Conservation (phyloP, 2,329 filamentous ascomycete genomes). For the Pseudogymnoascus pannorum region DNA sequence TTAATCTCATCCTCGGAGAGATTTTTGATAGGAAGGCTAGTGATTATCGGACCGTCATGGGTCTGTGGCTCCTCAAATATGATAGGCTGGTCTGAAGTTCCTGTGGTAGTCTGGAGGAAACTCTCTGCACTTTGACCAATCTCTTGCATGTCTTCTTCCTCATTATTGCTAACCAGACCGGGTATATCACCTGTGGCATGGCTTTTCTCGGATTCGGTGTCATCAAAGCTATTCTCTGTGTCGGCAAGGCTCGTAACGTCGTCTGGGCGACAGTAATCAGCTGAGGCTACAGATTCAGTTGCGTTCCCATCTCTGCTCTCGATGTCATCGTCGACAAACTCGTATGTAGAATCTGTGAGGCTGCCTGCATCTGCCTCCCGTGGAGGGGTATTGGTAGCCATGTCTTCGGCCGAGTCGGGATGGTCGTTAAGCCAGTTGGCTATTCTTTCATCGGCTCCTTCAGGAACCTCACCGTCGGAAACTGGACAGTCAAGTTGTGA, state of each 20-base stretch:
- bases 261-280: slow-evolving; percentile 28
- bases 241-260: slow-evolving; percentile 30
- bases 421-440: slow-evolving; percentile 25
- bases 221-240: slow-evolving; percentile 28
- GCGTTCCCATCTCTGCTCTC: slow-evolving; percentile 29
- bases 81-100: slow-evolving; percentile 32
- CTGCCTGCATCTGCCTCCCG: slow-evolving; percentile 24
- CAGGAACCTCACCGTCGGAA: slow-evolving; percentile 13
- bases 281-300: slow-evolving; percentile 30
- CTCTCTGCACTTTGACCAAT: slow-evolving; percentile 25
- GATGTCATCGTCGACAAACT: slow-evolving; percentile 30
- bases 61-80: slow-evolving; percentile 38
- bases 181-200: slow-evolving; percentile 16
- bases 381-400: slow-evolving; percentile 15
- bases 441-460: slow-evolving; percentile 21
- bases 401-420: slow-evolving; percentile 21
- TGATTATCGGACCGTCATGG: slow-evolving; percentile 20
- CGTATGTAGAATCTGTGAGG: slow-evolving; percentile 28
- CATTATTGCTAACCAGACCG: slow-evolving; percentile 20
- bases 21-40: slow-evolving; percentile 30
- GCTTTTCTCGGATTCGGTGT: slow-evolving; percentile 26
- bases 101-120: slow-evolving; percentile 24
- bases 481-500: slow-evolving; percentile 18
- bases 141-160: slow-evolving; percentile 24
- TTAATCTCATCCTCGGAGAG: slow-evolving; percentile 36